Evolutionary conservation across 345 rosid species (phyloP).

Genomic region (Mercurialis annua): DNA sequence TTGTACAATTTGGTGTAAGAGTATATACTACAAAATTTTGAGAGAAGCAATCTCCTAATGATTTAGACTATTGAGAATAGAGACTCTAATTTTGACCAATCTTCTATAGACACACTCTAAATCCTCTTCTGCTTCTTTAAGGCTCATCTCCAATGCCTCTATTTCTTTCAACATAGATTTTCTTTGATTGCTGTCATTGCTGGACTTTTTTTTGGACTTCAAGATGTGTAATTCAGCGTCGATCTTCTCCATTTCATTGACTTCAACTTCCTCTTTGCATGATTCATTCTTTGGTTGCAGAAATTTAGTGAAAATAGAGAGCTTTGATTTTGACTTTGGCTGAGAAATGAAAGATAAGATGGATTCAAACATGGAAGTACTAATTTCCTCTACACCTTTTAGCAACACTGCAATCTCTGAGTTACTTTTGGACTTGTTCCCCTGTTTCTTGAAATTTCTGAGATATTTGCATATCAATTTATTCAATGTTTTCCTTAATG

Average conservation of each 20-base stretch:
- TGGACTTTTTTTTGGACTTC: no score
- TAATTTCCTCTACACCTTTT: slow-evolving; percentile 15
- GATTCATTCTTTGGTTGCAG: slow-evolving; percentile 10
- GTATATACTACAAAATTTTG: background rate
- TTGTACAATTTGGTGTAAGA: background rate
- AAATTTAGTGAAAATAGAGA: slow-evolving; percentile 21
- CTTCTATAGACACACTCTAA: background rate
- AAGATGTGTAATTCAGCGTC: slow-evolving; percentile 8
- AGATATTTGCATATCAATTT: background rate
- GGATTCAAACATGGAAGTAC: slow-evolving; percentile 17
- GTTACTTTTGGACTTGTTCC: slow-evolving; percentile 1
- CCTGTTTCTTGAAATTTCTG: slow-evolving; percentile 1
- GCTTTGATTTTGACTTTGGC: slow-evolving; percentile 14
- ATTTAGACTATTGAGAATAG: background rate
- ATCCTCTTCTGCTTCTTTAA: slow-evolving; percentile 1
- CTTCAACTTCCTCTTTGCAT: slow-evolving; percentile 6
- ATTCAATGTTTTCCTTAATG: slow-evolving; percentile 1
- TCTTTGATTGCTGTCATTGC: background rate
- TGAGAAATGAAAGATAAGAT: slow-evolving; percentile 5
- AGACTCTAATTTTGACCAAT: background rate
- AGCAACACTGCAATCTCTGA: background rate
- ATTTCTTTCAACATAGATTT: background rate
- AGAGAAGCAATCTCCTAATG: background rate
- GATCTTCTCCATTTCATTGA: slow-evolving; percentile 5
- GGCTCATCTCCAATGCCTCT: slow-evolving; percentile 1